Base-by-base conservation (phyloP, 2,329 filamentous ascomycete genomes). In the Pyrenochaeta sp. region DNA sequence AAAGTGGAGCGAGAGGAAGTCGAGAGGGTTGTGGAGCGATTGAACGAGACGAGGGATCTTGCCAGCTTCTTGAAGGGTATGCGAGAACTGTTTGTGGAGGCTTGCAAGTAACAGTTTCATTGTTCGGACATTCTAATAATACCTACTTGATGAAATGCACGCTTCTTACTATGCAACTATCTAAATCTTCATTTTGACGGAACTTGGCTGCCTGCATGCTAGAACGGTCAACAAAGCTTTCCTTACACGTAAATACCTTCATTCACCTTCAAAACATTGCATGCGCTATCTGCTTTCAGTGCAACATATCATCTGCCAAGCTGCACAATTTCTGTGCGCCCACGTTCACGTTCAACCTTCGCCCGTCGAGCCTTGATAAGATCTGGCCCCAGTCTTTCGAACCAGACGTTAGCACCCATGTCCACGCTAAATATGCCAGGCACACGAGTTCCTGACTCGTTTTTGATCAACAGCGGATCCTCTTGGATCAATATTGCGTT, bases 31-130 rank as follows among this genome's bases (percentile, higher is more conserved):
- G 77, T 93, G 54, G 91, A 96, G 64, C 84, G 84, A 72, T 84
- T 97, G 56, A 96, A 96, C 72, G 93, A 97, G 82, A 86, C 84
- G 48, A 84, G 91, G 67, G 90, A 93, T 74, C 74, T 96, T 71
- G 86, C 85, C 4, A 81, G 84, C 40, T 83, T 95, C 73, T 79
- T 95, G 57, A 95, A 94, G 81, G 90, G 89, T 2, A 95, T 96
- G 91, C 84, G 91, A 66, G 88, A 90, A 77, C 73, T 94, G 56
- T 94, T 95, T 79, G 80, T 84, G 3, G 83, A 85, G 52, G 81
- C 79, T 8, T 75, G 86, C 75, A 86, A 85, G 64, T 77, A 63
- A 50, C 13, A 3, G 3, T 5, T 25, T 12, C 8, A 5, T 25
- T 7, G 5, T 44, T n/a, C 3, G 9, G 22, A 2, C 22, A 5